These are phyloP conservation scores for Colletotrichum eleusines DNA, from an alignment of 2,329 filamentous ascomycete genomes.

Conservation along the genomic window DNA sequence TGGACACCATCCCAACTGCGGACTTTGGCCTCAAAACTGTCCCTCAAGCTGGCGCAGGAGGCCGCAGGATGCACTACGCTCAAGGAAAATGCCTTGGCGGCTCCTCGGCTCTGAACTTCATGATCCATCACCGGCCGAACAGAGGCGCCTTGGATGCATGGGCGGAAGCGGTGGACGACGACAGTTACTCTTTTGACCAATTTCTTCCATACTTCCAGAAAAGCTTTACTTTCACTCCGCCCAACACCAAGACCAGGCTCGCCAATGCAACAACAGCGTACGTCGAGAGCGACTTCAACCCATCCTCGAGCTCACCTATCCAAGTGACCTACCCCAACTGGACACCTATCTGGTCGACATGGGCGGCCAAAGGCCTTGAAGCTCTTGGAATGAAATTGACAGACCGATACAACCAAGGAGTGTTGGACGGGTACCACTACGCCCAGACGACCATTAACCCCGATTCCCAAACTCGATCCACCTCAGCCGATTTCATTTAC, in stretches of 20 bases:
- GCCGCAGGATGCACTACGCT: slow-evolving; percentile 51
- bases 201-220: background rate
- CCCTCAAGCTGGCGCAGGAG: slow-evolving; percentile 44
- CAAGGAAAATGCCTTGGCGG: slow-evolving; percentile 53
- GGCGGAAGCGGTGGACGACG: background rate
- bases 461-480: slow-evolving; percentile 46
- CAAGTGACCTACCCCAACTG: slow-evolving; percentile 45
- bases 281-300: slow-evolving; percentile 8
- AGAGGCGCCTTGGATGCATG: background rate
- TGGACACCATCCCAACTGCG: slow-evolving; percentile 42
- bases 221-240: background rate
- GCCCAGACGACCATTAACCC: slow-evolving; percentile 47
- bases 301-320: slow-evolving; percentile 44
- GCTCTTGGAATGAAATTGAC: slow-evolving; percentile 53
- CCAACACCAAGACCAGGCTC: background rate
- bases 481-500: slow-evolving; percentile 54
- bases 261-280: slow-evolving; percentile 43
- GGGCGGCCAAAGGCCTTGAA: slow-evolving; percentile 49
- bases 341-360: slow-evolving; percentile 42
- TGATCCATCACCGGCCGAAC: background rate
- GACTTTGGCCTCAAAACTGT: slow-evolving; percentile 47
- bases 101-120: slow-evolving; percentile 1
- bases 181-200: background rate
- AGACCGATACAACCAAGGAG: slow-evolving; percentile 54
- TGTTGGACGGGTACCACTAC: slow-evolving; percentile 52